Evolutionary conservation across 179 eudicot species (phyloP).

Genomic region (Carnegiea gigantea): DNA sequence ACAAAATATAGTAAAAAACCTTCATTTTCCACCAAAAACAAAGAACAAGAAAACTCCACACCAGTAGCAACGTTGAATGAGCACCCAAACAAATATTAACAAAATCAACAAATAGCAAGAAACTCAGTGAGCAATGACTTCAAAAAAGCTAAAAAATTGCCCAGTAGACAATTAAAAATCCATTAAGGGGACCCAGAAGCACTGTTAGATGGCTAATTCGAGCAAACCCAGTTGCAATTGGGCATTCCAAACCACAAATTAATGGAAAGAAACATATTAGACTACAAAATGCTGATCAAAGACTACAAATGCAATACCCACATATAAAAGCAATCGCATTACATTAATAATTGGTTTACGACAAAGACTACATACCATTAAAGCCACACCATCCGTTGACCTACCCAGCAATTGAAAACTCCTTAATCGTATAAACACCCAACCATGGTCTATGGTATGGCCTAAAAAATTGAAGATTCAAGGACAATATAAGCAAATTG

Average conservation of each 20-base stretch:
- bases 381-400: conserved; percentile 18
- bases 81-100: not conserved
- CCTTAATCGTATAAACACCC: conserved; percentile 9
- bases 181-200: conserved; percentile 15
- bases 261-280: conserved; percentile 13
- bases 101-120: conserved; percentile 9
- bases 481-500: conserved; percentile 19
- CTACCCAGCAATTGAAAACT: conserved; percentile 14
- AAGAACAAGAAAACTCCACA: conserved; percentile 8
- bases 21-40: not conserved
- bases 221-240: conserved; percentile 18
- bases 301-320: conserved; percentile 16
- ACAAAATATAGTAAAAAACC: not conserved
- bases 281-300: conserved; percentile 17
- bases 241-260: conserved; percentile 23
- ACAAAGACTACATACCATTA: conserved; percentile 20
- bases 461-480: not conserved
- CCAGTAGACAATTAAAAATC: conserved; percentile 20
- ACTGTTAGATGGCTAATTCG: conserved; percentile 14
- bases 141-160: conserved; percentile 15
- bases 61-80: conserved; percentile 16
- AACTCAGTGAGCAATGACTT: conserved; percentile 6
- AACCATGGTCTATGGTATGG: not conserved
- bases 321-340: conserved; percentile 20
- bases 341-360: conserved; percentile 12